These are phyloP conservation scores for Cyberlindnera euphorbiae DNA, from an alignment of 805 yeast genomes.

Conservation along the genomic window DNA sequence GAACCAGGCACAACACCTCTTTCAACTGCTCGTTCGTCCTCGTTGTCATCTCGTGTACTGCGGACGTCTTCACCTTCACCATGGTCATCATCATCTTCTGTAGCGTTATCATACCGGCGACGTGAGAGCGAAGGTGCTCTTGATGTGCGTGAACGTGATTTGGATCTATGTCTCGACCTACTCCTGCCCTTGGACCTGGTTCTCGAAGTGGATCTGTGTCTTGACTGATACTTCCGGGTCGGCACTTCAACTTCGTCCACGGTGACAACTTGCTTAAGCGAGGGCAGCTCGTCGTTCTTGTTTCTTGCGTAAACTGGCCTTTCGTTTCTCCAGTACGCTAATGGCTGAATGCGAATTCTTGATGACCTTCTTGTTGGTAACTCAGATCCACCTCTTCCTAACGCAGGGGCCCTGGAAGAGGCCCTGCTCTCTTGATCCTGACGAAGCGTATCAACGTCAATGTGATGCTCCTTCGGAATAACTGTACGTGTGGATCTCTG, in stretches of 20 bases:
- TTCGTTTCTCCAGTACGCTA: slow-evolving; percentile 85
- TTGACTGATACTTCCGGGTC: no score
- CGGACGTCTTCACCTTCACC: no score
- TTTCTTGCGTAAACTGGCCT: slow-evolving; percentile 52
- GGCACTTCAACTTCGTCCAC: slow-evolving; percentile 17
- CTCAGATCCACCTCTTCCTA: no score
- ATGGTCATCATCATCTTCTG: slow-evolving; percentile 21
- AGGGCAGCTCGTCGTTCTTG: slow-evolving; percentile 41
- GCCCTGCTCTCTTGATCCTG: slow-evolving; percentile 15
- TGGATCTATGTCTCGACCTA: slow-evolving; percentile 14
- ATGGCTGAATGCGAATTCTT: slow-evolving; percentile 61
- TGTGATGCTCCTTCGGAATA: slow-evolving; percentile 10
- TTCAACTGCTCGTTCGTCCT: slow-evolving; percentile 24
- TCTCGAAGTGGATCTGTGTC: no score
- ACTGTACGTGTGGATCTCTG: slow-evolving; percentile 7
- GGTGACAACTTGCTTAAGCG: slow-evolving; percentile 55
- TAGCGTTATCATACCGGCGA: slow-evolving; percentile 13
- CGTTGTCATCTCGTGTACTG: slow-evolving; percentile 19
- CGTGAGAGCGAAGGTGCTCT: slow-evolving; percentile 12
- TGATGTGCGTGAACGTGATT: slow-evolving; percentile 13
- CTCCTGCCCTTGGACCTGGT: slow-evolving; percentile 13
- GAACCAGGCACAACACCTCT: slow-evolving; percentile 35
- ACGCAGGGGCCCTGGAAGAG: slow-evolving; percentile 8
- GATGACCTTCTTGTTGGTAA: slow-evolving; percentile 54
- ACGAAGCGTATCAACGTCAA: slow-evolving; percentile 18